Evolutionary conservation across 305 asterid species (phyloP).

Genomic region (Salvia sclarea): DNA sequence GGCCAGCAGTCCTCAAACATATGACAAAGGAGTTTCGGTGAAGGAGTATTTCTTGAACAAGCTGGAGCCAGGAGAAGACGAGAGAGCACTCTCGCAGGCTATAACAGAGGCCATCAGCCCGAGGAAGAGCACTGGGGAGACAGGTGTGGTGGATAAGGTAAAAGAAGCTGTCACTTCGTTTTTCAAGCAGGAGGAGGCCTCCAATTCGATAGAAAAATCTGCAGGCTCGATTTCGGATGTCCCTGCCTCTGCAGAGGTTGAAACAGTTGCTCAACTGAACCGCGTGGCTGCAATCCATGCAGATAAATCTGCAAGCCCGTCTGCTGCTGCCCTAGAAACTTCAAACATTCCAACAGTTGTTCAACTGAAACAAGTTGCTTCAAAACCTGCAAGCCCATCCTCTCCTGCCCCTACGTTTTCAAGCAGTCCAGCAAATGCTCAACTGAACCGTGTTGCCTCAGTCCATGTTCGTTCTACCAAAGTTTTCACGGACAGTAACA

Average conservation of each 20-base stretch:
- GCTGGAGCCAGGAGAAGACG: slow-evolving; percentile 93
- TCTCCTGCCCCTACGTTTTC: slow-evolving; percentile 13
- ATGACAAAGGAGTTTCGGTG: slow-evolving; percentile 86
- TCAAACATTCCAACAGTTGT: slow-evolving; percentile 19
- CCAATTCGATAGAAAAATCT: slow-evolving; percentile 29
- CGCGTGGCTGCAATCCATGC: slow-evolving; percentile 22
- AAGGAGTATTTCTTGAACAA: slow-evolving; percentile 82
- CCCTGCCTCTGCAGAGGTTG: slow-evolving; percentile 20
- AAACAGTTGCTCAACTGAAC: slow-evolving; percentile 21
- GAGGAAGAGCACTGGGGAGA: slow-evolving; percentile 39
- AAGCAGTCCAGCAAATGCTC: slow-evolving; percentile 19
- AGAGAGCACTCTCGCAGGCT: slow-evolving; percentile 83
- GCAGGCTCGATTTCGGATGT: slow-evolving; percentile 23
- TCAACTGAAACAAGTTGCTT: slow-evolving; percentile 10
- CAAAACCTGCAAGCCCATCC: slow-evolving; percentile 31
- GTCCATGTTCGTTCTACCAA: slow-evolving; percentile 23
- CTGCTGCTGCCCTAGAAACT: slow-evolving; percentile 19
- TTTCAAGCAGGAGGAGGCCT: slow-evolving; percentile 55
- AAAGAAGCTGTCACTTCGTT: slow-evolving; percentile 72
- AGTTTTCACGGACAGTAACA: neutral
- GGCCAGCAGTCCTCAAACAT: slow-evolving; percentile 43
- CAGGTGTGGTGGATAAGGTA: slow-evolving; percentile 69
- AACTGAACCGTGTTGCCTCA: slow-evolving; percentile 19
- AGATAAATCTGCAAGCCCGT: slow-evolving; percentile 30
- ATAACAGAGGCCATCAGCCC: slow-evolving; percentile 89